Base-by-base conservation (phyloP, 495 filamentous ascomycete genomes). In the Annulohypoxylon stygium region DNA sequence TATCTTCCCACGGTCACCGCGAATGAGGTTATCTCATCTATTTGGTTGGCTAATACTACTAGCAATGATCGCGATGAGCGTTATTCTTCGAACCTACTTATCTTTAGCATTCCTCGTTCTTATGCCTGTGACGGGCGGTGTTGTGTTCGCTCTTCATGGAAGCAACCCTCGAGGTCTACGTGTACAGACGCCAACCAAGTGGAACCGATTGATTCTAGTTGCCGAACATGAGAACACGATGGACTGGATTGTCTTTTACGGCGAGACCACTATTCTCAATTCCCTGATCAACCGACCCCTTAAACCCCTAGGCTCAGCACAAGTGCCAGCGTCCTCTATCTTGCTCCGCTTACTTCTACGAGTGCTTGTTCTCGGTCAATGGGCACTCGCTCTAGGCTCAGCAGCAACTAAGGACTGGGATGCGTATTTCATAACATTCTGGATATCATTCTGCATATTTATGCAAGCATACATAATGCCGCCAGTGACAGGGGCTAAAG, bases 351-450 rank as follows among this genome's bases (percentile, higher is more conserved):
- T 47, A 47, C 11, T 47, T 47, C 43, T 47, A 18, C 8, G 43
- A 14, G 43, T 47, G 43, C 43, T 47, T 18, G n/a, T 47, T 47
- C 43, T 47, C 11, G 43, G 43, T n/a, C 43, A 47, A n/a, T 47
- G 43, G 43, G 43, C 43, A 14, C 43, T 47, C 43, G 43, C 43
- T 47, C 43, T 47, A 5, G 43, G 43, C 12, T n/a, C 43, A 47
- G 43, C 43, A 47, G 43, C 43, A n/a, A 47, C 43, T n/a, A 47
- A 47, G 43, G n/a, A 47, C 43, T 47, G 43, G 43, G n/a, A 47
- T 47, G 43, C 43, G n/a, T 47, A 47, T 18, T 47, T 47, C n/a
- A 47, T 47, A 47, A 47, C 43, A 47, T 47, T 47, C 43, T 47
- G 43, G 43, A 47, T 47, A 5, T 11, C 43, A 47, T 47, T 47